Base-by-base conservation (phyloP, 2,329 filamentous ascomycete species). In the Calonectria henricotiae region DNA sequence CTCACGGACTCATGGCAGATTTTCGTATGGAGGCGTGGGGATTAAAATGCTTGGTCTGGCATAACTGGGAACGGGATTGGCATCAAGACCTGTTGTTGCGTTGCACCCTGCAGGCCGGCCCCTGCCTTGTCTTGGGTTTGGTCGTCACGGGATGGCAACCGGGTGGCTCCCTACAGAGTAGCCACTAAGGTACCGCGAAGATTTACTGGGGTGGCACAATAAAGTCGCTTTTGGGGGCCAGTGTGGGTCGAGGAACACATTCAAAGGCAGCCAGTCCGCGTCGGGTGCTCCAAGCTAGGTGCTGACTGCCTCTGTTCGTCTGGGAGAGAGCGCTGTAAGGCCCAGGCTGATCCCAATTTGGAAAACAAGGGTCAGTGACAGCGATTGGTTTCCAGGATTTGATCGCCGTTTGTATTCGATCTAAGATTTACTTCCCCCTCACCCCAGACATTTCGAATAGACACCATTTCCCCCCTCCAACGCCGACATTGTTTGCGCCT, bases 1-100 rank as follows among this genome's bases (percentile, higher is more conserved):
- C 64, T 76, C 69, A 77, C 71, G 69, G 68, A 68, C 67, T 76
- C 75, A 77, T 76, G 63, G 51, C 70, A 63, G 47, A 47, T 41
- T 63, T 44, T 60, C 44, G 51, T 35, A 47, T 58, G 35, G 60
- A 49, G 30, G 61, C 66, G 66, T 60, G 60, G 66, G 66, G 49
- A 63, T 66, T 58, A 39, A 60, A 63, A 55, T 62, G 51, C 44
- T 61, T 46, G 62, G 27, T 58, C 46, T 64, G 41, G 44, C 60
- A 62, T 41, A 47, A 35, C 23, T 55, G 47, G 39, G 46, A 62
- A 46, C 65, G 41, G 65, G 47, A 62, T 47, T 49, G 55, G 60
- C 46, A 62, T 46, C 41, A 55, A 54, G 58, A 58, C 47, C 47
- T 63, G 65, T 63, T 63, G 65, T 58, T 68, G 65, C 47, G 65